Evolutionary conservation across 1,139 yeast genomes (phyloP).

Genomic region (Saccharomycopsis hybrid): DNA sequence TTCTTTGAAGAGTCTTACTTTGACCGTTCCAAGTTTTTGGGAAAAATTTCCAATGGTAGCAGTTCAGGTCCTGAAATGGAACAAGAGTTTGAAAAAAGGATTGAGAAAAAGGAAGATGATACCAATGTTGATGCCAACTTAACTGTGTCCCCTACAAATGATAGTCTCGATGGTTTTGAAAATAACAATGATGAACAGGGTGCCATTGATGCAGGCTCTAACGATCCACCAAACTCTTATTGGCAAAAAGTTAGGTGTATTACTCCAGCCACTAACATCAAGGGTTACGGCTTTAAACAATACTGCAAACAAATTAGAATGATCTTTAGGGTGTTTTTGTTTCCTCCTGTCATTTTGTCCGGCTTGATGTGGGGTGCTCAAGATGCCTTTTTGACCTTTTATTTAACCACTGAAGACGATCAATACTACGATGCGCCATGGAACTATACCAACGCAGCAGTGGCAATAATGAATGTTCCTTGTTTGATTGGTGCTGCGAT

Average conservation of each 20-base stretch:
- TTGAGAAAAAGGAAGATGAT: conserved; percentile 1
- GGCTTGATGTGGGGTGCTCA: conserved; percentile 84
- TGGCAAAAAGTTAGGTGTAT: conserved; percentile 51
- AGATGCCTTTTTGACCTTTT: conserved; percentile 75
- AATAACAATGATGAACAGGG: conserved; percentile 2
- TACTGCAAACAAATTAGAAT: conserved; percentile 51
- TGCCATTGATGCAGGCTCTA: conserved; percentile 28
- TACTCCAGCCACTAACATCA: conserved; percentile 61
- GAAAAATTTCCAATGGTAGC: conserved; percentile 15
- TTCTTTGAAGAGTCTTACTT: conserved; percentile 74
- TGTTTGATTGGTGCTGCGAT: conserved; percentile 74
- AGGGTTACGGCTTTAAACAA: conserved; percentile 65
- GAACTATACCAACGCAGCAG: conserved; percentile 63
- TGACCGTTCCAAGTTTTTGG: conserved; percentile 43
- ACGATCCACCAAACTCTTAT: conserved; percentile 43
- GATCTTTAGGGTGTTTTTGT: conserved; percentile 34
- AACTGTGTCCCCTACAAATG: neutral
- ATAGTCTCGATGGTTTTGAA: neutral
- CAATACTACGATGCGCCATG: conserved; percentile 65
- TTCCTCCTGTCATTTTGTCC: conserved; percentile 78
- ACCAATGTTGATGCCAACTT: conserved; percentile 2
- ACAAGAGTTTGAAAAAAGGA: conserved; percentile 9
- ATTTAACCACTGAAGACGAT: conserved; percentile 73
- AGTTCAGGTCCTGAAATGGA: neutral
- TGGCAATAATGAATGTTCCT: conserved; percentile 80